Conservation (phyloP, 2,329 filamentous ascomycete species). For the Aspergillus aculeatinus region DNA sequence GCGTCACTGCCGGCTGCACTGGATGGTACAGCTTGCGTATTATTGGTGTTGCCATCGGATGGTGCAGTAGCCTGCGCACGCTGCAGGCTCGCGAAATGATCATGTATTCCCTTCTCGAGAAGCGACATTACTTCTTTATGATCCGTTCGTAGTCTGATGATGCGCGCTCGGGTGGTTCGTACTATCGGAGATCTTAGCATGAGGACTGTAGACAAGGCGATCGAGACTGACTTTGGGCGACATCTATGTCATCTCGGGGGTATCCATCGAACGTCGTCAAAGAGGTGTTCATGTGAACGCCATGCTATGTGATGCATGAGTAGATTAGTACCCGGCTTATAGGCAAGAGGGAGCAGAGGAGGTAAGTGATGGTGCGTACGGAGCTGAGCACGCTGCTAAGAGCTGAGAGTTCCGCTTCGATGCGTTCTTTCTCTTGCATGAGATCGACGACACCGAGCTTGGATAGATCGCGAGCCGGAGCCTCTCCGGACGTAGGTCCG, state of each 20-base stretch:
- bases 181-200: slow-evolving; percentile 53
- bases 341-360: slow-evolving; percentile 3
- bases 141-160: slow-evolving; percentile 87
- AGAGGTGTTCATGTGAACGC: slow-evolving; percentile 86
- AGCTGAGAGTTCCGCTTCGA: slow-evolving; percentile 84
- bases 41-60: slow-evolving; percentile 24
- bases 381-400: slow-evolving; percentile 85
- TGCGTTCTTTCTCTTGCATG: slow-evolving; percentile 75
- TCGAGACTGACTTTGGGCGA: slow-evolving; percentile 73
- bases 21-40: slow-evolving; percentile 24
- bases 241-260: slow-evolving; percentile 88
- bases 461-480: slow-evolving; percentile 59
- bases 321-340: slow-evolving; percentile 16
- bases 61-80: slow-evolving; percentile 48
- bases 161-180: slow-evolving; percentile 85
- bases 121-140: slow-evolving; percentile 83
- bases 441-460: slow-evolving; percentile 75
- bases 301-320: slow-evolving; percentile 63
- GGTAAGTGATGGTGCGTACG: slow-evolving; percentile 51
- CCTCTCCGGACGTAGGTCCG: slow-evolving; percentile 65
- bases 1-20: slow-evolving; percentile 24
- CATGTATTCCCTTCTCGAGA: slow-evolving; percentile 84
- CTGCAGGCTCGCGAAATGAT: slow-evolving; percentile 75
- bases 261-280: slow-evolving; percentile 88
- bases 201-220: not conserved